These are phyloP conservation scores for Pythium biforme DNA, from an alignment of 352 stramenopile genomes.

Conservation along the genomic window DNA sequence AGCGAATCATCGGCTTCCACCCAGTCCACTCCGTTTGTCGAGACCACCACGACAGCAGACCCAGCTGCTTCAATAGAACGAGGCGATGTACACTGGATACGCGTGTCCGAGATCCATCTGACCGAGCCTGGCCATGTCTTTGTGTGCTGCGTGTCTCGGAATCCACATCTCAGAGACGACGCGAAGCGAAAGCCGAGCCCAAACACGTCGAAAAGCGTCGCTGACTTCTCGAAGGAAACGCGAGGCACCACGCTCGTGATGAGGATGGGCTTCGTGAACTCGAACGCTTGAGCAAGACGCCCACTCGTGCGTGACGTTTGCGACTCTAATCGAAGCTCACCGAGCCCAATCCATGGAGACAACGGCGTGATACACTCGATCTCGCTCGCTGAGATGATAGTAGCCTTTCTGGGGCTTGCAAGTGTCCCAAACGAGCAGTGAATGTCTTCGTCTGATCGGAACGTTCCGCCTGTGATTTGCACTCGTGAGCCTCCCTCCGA, in stretches of 20 bases:
- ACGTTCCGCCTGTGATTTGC: conserved; percentile 51
- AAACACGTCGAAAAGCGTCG: conserved; percentile 59
- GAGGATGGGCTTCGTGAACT: conserved; percentile 38
- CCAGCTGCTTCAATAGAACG: conserved; percentile 22
- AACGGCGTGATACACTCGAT: conserved; percentile 44
- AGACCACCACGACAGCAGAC: conserved; percentile 35
- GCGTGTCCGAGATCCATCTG: conserved; percentile 40
- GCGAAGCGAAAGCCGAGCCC: conserved; percentile 54
- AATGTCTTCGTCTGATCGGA: conserved; percentile 41
- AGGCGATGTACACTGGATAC: conserved; percentile 50
- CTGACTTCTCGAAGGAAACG: conserved; percentile 38
- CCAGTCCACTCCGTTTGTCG: conserved; percentile 55
- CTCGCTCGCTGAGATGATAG: conserved; percentile 39
- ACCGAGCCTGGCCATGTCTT: conserved; percentile 17
- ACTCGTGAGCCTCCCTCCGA: conserved; percentile 61
- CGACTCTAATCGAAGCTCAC: conserved; percentile 26
- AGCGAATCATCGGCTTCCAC: background rate
- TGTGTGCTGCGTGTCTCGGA: conserved; percentile 19
- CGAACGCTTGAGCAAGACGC: conserved; percentile 34
- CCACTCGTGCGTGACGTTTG: conserved; percentile 25
- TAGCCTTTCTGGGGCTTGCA: conserved; percentile 22
- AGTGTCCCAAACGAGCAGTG: conserved; percentile 46
- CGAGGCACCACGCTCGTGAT: conserved; percentile 44
- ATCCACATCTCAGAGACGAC: conserved; percentile 41
- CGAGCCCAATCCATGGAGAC: conserved; percentile 12